A percentile compares a stretch with the other conserved stretches of the same genome.
These are phyloP conservation scores for Anthracocystis panici-leucophaei DNA, from an alignment of 1,284 basidiomycete genomes.

Conservation along the genomic window DNA sequence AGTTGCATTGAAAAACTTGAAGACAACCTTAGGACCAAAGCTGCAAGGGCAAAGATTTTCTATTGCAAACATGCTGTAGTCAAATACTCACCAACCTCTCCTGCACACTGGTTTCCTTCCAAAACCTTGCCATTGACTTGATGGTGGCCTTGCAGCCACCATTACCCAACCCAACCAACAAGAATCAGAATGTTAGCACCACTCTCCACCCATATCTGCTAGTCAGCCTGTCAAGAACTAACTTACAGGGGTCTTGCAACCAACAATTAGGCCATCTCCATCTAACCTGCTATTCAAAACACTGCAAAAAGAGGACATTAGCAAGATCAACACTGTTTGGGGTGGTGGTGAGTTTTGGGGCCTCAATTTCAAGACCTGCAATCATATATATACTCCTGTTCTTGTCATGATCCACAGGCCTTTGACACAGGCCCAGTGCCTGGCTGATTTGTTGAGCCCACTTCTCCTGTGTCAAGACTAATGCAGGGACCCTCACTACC, in stretches of 20 bases:
- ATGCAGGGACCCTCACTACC: too few relatives aligned
- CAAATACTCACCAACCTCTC: constrained; percentile 10
- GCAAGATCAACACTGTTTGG: too few relatives aligned
- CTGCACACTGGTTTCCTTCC: constrained; percentile 4
- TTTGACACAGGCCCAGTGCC: too few relatives aligned
- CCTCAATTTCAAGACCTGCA: not conserved
- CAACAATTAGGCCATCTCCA: not conserved
- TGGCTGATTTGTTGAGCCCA: too few relatives aligned
- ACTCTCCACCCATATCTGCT: too few relatives aligned
- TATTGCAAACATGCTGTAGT: constrained; percentile 9
- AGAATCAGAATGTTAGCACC: too few relatives aligned
- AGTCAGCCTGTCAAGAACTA: too few relatives aligned
- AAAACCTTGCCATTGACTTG: not conserved
- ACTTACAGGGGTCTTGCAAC: not conserved
- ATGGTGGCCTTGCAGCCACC: too few relatives aligned
- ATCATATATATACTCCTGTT: constrained; percentile 1
- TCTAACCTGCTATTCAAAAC: too few relatives aligned
- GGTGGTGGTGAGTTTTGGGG: constrained; percentile 7
- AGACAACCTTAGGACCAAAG: constrained; percentile 9
- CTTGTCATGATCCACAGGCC: too few relatives aligned
- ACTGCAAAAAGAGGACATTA: too few relatives aligned
- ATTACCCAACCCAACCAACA: too few relatives aligned
- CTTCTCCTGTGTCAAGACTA: not conserved
- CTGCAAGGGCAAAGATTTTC: constrained; percentile 21
- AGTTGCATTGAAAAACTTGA: constrained; percentile 1